Evolutionary conservation across 164 flowering plant species (phyloP), one percentile per base, ranked within the genome.

Genomic region (Vitis cinerea): DNA sequence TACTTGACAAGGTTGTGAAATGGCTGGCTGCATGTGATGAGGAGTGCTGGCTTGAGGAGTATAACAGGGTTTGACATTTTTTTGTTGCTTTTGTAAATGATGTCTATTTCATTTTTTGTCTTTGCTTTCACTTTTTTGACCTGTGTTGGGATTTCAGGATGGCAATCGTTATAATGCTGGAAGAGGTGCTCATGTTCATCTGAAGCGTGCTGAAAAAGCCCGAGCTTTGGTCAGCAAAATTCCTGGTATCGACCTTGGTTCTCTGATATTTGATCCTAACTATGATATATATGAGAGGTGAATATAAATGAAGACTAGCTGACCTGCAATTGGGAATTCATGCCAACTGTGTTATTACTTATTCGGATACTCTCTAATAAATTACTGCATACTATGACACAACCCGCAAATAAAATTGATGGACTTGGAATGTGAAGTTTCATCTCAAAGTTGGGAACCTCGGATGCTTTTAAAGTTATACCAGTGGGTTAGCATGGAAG

Each of bases 11-110:
- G 77, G 83, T 91, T 31, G 97, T 89, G 58, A 93, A 93, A 70
- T 93, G 97, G 94, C 47, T 84, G 69, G 77, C 82, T 67, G 92
- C 97, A 12, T 81, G 94, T 68, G 90, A 91, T 57, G 98, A 93
- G 71, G 98, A 93, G 71, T 70, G 80, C 74, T 93, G 98, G 98
- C 87, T 93, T 19, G 98, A 91, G 69, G 93, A 93, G 61, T 93
- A 93, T 65, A 88, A 86, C 68, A 84, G 83, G 88, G 98, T 93
- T 52, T 19, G 70, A 30, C 12, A 10, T 63, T 69, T 55, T 65
- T 37, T 17, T 52, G 37, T 51, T 68, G 15, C 50, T 37, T 14
- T 30, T 12, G 10, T 10, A 15, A 64, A 13, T 50, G 15, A 47
- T 10, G 37, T 3, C 23, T 1, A 27, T 8, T 67, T 10, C 9